phyloP scores from a whole-genome alignment of 148 eudicot genomes.

The Heliamphora exappendiculata region DNA sequence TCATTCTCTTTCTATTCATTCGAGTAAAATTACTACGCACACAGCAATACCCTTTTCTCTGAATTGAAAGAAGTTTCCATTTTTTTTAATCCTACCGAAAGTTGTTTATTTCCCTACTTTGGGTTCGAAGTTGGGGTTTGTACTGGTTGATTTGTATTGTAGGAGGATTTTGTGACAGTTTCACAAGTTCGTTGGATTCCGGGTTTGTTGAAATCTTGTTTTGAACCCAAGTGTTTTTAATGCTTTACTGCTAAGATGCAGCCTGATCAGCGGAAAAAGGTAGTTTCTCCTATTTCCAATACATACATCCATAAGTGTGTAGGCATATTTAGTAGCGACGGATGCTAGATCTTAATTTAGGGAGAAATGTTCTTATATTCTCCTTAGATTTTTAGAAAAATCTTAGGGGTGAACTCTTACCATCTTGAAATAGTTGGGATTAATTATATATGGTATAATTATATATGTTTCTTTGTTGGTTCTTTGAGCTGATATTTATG shows the following conservation, averaged over 20 bases:
- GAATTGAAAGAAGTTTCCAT: not conserved
- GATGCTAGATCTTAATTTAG: too few relatives aligned
- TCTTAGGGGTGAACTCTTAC: too few relatives aligned
- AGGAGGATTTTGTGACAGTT: not conserved
- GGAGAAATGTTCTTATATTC: too few relatives aligned
- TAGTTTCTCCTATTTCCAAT: conserved; percentile 3
- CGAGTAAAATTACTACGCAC: not conserved
- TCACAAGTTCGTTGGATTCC: not conserved
- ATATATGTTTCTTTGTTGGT: not conserved
- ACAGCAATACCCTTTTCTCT: not conserved
- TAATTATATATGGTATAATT: too few relatives aligned
- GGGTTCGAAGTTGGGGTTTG: conserved; percentile 8
- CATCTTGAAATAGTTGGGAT: too few relatives aligned
- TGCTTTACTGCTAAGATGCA: conserved; percentile 62
- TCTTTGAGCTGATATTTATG: not conserved
- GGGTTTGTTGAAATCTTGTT: not conserved
- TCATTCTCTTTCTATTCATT: not conserved
- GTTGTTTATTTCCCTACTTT: not conserved
- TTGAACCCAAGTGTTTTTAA: conserved; percentile 21
- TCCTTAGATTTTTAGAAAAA: too few relatives aligned
- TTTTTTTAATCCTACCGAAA: not conserved
- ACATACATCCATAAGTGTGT: not conserved
- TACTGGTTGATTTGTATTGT: not conserved
- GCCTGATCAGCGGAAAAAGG: conserved; percentile 78
- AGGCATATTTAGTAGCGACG: not conserved